Percentiles rank a stretch among this genome's conserved stretches.
Evolutionary conservation across 352 stramenopile species (phyloP).

Genomic region (Phytophthora ramorum): DNA sequence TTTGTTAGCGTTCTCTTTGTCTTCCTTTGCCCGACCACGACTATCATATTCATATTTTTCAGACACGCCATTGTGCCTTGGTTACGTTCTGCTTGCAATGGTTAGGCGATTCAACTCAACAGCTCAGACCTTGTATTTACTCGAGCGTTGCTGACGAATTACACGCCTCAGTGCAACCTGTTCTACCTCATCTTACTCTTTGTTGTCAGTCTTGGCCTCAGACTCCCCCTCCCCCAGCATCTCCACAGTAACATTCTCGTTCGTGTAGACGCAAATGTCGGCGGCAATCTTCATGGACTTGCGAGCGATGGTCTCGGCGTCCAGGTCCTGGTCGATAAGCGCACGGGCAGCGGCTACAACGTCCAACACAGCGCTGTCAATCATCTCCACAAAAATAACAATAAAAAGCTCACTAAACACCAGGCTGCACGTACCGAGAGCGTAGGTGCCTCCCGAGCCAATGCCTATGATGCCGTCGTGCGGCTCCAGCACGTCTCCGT

Average conservation of each 20-base stretch:
- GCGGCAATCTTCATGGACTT: conserved; percentile 96
- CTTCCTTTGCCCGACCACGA: conserved; percentile 25
- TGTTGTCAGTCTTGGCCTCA: conserved; percentile 29
- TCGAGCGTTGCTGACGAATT: conserved; percentile 9
- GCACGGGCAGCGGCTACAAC: conserved; percentile 93
- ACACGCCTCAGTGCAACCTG: conserved; percentile 1
- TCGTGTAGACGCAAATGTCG: conserved; percentile 99
- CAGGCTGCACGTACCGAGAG: conserved; percentile 79
- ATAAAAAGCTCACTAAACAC: not conserved
- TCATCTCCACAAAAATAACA: conserved; percentile 7
- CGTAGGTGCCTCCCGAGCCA: conserved; percentile 93
- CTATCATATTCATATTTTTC: conserved; percentile 26
- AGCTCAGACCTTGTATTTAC: conserved; percentile 21
- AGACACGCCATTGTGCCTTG: not conserved
- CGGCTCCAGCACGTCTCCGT: conserved; percentile 98
- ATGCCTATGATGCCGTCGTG: conserved; percentile 97
- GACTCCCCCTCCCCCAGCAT: conserved; percentile 74
- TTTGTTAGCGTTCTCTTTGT: conserved; percentile 25
- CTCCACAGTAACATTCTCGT: conserved; percentile 97
- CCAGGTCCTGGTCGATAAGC: conserved; percentile 94
- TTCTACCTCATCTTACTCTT: conserved; percentile 38
- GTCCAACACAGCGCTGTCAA: conserved; percentile 13
- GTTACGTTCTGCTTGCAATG: not conserved
- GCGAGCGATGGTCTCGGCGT: conserved; percentile 94
- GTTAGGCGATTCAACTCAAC: not conserved